phyloP scores from a whole-genome alignment of 306 rosid species.

The Inga oerstediana region DNA sequence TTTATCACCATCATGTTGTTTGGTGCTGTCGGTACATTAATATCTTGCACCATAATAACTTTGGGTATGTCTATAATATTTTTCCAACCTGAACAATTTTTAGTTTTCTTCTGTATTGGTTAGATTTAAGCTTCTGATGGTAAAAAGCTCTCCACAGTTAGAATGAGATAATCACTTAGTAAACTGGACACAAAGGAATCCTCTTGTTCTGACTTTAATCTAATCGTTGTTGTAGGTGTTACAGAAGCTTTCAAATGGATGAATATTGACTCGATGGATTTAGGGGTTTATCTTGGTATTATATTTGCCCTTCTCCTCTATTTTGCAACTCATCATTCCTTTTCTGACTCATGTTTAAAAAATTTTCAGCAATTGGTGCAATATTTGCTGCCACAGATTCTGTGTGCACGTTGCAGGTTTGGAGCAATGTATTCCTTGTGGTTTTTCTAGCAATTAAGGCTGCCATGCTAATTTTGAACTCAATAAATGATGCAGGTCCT shows the following conservation, averaged over 20 bases:
- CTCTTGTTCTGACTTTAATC: slow-evolving; percentile 13
- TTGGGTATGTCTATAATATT: slow-evolving; percentile 53
- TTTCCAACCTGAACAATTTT: background rate
- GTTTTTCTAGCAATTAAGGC: slow-evolving; percentile 30
- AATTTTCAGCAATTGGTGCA: slow-evolving; percentile 84
- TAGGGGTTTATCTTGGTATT: slow-evolving; percentile 82
- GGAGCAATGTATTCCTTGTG: slow-evolving; percentile 26
- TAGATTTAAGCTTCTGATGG: background rate
- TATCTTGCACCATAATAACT: slow-evolving; percentile 76
- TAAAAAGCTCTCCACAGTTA: background rate
- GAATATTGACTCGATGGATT: slow-evolving; percentile 68
- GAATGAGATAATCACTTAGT: background rate
- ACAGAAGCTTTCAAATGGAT: slow-evolving; percentile 62
- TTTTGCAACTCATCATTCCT: slow-evolving; percentile 22
- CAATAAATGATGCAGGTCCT: slow-evolving; percentile 68
- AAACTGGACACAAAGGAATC: background rate
- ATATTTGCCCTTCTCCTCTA: slow-evolving; percentile 14
- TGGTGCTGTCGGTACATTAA: slow-evolving; percentile 91
- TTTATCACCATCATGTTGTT: slow-evolving; percentile 81
- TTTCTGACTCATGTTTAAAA: slow-evolving; percentile 24
- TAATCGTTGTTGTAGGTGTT: slow-evolving; percentile 72
- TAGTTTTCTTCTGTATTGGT: slow-evolving; percentile 14
- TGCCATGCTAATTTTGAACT: slow-evolving; percentile 29
- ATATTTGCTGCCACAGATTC: slow-evolving; percentile 99
- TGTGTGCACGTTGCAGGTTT: slow-evolving; percentile 98